Base-by-base conservation (phyloP, 2,329 filamentous ascomycete genomes). In the Paecilomyces variotii region DNA sequence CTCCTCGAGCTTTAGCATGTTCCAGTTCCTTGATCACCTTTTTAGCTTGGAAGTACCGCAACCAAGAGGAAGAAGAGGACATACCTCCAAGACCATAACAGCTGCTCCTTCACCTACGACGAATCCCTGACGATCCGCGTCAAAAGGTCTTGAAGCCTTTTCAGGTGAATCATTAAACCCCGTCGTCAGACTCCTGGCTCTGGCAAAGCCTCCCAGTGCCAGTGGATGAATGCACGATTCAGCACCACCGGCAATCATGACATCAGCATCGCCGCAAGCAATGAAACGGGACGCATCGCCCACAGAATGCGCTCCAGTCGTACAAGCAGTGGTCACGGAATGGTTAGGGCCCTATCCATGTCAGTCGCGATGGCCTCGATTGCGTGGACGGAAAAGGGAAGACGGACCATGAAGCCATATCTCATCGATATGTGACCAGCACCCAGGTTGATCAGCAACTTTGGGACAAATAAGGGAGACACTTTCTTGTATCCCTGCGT, bases 141-240 rank as follows among this genome's bases (percentile, higher is more conserved):
- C 94, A 68, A 99, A 99, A 0, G 94, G 94, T 9, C 94, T 82
- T 30, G 91, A 96, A 55, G 91, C 86, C 53, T 83, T 78, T 1
- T 78, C 65, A 0, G 93, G 91, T 9, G 81, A 73, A 60, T 89
- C 78, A 68, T 97, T 97, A 77, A 86, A 95, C 2, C 81, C 82
- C 0, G 90, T 96, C 5, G 91, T 87, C 35, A 99, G 78, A 56
- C 92, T 97, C 60, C 93, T 84, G 1, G 92, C 91, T 61, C 91
- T 84, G 26, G 91, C 88, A 69, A 99, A 99, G 5, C 93, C 94
- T 5, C 92, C 90, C 65, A 97, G 88, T 1, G 93, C 90, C 51
- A 99, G 81, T 9, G 94, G 94, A 70, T 99, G 93, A 58, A 99
- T 93, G 72, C 94, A 99, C 0, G 93, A 91, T 74, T 99, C 94